Conservation (phyloP, 1,284 basidiomycete genomes). For the Bjerkandera adusta region DNA sequence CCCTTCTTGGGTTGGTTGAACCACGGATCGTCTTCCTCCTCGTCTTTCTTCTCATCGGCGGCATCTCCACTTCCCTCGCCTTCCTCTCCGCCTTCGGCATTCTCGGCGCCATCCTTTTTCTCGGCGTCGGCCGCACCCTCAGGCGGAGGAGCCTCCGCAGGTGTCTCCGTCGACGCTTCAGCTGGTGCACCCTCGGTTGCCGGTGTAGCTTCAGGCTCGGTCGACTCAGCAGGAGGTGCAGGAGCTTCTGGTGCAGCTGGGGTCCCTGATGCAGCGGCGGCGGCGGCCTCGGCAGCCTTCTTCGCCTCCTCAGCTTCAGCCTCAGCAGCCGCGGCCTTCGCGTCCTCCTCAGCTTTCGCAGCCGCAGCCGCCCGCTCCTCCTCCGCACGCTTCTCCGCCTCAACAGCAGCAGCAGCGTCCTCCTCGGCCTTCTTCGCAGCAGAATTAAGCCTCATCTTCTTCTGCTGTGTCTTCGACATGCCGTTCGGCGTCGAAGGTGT, state of each 20-base stretch:
- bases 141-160: neutral
- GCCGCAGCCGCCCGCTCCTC: slow-evolving; percentile 1
- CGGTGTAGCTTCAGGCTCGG: slow-evolving; percentile 13
- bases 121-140: slow-evolving; percentile 1
- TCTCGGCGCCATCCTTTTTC: neutral
- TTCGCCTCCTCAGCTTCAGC: slow-evolving; percentile 1
- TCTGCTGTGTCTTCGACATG: slow-evolving; percentile 3
- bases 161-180: neutral
- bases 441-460: slow-evolving; percentile 6
- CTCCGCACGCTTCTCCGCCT: neutral
- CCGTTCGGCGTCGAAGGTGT: slow-evolving; percentile 1
- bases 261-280: neutral
- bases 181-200: slow-evolving; percentile 14
- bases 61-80: slow-evolving; percentile 4
- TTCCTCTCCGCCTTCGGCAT: neutral
- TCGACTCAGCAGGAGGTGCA: slow-evolving; percentile 6
- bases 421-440: slow-evolving; percentile 9
- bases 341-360: slow-evolving; percentile 1
- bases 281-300: slow-evolving; percentile 1
- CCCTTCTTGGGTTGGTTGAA: slow-evolving; percentile 18
- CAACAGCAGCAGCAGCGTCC: slow-evolving; percentile 4
- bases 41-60: slow-evolving; percentile 4
- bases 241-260: slow-evolving; percentile 7
- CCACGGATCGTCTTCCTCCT: slow-evolving; percentile 12
- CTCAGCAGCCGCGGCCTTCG: neutral